Conservation (phyloP, 1,139 yeast genomes). For the Blastobotrys serpentis region DNA sequence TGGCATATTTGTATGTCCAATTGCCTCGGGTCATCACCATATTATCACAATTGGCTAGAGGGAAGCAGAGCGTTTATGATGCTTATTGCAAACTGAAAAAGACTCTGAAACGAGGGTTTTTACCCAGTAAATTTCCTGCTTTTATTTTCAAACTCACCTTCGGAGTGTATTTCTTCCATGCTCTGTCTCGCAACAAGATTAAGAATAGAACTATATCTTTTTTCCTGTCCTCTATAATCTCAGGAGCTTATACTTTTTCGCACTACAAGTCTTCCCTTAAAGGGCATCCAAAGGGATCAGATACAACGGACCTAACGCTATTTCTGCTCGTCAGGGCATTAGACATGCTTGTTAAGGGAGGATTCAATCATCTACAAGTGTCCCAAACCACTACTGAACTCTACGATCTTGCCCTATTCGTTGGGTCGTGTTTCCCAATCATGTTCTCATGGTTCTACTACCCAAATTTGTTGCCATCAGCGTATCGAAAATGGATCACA, state of each 20-base stretch:
- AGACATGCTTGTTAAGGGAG: slow-evolving; percentile 25
- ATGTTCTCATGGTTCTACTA: slow-evolving; percentile 45
- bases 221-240: slow-evolving; percentile 22
- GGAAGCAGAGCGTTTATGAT: slow-evolving; percentile 21
- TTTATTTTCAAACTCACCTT: slow-evolving; percentile 36
- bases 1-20: slow-evolving; percentile 43
- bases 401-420: slow-evolving; percentile 32
- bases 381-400: slow-evolving; percentile 26
- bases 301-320: slow-evolving; percentile 30
- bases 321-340: slow-evolving; percentile 29
- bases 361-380: slow-evolving; percentile 16
- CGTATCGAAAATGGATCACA: slow-evolving; percentile 46
- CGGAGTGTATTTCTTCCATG: slow-evolving; percentile 42
- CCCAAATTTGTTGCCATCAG: slow-evolving; percentile 41
- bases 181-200: slow-evolving; percentile 25
- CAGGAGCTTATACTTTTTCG: slow-evolving; percentile 22
- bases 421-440: slow-evolving; percentile 33
- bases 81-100: slow-evolving; percentile 21
- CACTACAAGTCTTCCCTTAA: slow-evolving; percentile 21
- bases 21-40: slow-evolving; percentile 39
- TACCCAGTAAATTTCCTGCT: slow-evolving; percentile 40
- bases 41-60: slow-evolving; percentile 27
- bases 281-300: slow-evolving; percentile 19
- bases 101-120: slow-evolving; percentile 33
- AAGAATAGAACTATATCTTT: slow-evolving; percentile 4